These are phyloP conservation scores for Scleroderma citrinum DNA, from an alignment of 768 basidiomycete species.

Conservation along the genomic window DNA sequence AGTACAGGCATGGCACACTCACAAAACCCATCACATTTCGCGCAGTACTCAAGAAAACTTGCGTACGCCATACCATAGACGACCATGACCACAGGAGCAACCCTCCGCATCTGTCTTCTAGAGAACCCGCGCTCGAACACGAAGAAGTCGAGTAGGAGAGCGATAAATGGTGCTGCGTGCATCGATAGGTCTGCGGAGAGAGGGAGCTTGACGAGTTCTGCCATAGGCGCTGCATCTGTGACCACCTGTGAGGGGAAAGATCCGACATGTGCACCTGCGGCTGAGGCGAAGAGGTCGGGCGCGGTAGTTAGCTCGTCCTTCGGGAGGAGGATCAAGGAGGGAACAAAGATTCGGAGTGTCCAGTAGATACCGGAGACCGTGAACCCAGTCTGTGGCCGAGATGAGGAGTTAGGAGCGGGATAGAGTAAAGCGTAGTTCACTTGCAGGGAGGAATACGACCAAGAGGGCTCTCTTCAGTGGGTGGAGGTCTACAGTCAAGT, in stretches of 20 bases:
- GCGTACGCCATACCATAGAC: not conserved
- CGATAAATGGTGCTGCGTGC: slow-evolving; percentile 53
- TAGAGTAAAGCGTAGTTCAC: not conserved
- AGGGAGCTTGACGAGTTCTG: slow-evolving; percentile 30
- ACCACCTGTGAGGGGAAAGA: no score
- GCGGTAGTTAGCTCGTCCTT: slow-evolving; percentile 1
- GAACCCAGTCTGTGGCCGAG: slow-evolving; percentile 27
- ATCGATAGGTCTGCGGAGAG: slow-evolving; percentile 53
- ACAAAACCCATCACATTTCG: not conserved
- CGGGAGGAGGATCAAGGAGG: slow-evolving; percentile 47
- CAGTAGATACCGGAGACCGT: slow-evolving; percentile 57
- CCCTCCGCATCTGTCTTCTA: slow-evolving; percentile 1
- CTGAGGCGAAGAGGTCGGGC: no score
- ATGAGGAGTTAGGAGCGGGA: no score
- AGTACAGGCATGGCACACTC: no score
- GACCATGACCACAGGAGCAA: slow-evolving; percentile 1
- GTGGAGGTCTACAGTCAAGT: not conserved
- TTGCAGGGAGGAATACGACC: not conserved
- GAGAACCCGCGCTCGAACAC: slow-evolving; percentile 51
- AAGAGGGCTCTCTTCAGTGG: not conserved
- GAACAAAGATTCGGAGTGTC: slow-evolving; percentile 49
- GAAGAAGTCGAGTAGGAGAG: slow-evolving; percentile 59
- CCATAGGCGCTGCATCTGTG: no score
- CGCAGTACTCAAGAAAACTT: not conserved
- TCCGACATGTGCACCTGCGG: no score